Base-by-base conservation (phyloP, 768 basidiomycete species). In the Strobilomyces dryophilus region DNA sequence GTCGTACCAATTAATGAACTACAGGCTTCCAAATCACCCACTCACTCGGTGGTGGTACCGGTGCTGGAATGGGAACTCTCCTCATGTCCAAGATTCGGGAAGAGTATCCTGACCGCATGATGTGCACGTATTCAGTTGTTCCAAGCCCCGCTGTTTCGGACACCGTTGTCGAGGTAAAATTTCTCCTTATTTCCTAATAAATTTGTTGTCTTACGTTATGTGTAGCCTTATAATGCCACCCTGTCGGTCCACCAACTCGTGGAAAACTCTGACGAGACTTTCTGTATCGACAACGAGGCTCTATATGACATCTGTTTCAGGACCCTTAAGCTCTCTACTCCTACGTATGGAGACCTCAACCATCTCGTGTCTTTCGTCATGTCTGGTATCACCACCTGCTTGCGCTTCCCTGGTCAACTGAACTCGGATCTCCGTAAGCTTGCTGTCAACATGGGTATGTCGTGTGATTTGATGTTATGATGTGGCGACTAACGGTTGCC, bases 211-310 rank as follows among this genome's bases (percentile, higher is more conserved):
- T 32, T 37, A 63, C 31, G 2, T n/a, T 44, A 15, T 46, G 37
- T 49, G 37, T 61, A 90, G 89, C 95, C 97, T 3, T 99, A 98
- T 82, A 98, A 98, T 72, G 97, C 95, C 32, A 97, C 94, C 5
- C 89, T 98, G 49, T 97, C 93, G 48, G 93, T 98, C 11, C 95
- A 98, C 72, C 97, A 98, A 75, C 85, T 98, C 40, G 97, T 98
- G 48, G 97, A 98, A 76, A 98, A 98, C 82, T 98, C 95, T 34
- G 95, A 98, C 67, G 94, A 97, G 76, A 98, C 97, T 17, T 98
- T 98, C 90, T 98, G 95, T 74, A 98, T 99, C 70, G 95, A 98
- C 71, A 98, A 98, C 72, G 95, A 98, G 73, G 97, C 95, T 27
- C 86, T 99, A 51, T 97, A 98, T 75, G 97, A 98, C 68, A 99